Base-by-base conservation (phyloP, 2,329 filamentous ascomycete species). In the Sclerotinia spermophila region DNA sequence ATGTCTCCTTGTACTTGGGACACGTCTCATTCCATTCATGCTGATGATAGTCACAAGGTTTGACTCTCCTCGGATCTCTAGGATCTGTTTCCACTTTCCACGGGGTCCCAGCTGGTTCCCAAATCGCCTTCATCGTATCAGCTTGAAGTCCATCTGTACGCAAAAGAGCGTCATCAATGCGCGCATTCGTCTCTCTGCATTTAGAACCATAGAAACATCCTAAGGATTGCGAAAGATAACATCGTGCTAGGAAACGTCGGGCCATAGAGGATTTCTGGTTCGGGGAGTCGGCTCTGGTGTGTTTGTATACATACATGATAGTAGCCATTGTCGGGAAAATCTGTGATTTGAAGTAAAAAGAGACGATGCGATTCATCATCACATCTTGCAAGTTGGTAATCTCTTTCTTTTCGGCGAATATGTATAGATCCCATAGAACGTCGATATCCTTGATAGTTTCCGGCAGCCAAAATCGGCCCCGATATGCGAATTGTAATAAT, bases 41-140 rank as follows among this genome's bases (percentile, higher is more conserved):
- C 2, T 64, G 61, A 64, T 64, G 61, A n/a, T 64, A 64, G 8
- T 38, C 30, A 19, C 61, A 64, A 3, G 24, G 13, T 3, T 48
- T 48, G 24, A 51, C 61, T 15, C 33, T 65, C 24, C 17, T 27
- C 2, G 61, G 33, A 51, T 65, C 45, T 11, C 45, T 40, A 11
- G 61, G 45, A 51, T 65, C 61, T 3, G 35, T 21, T 19, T 65
- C 61, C 33, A 65, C 45, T 8, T 53, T 65, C 61, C 44, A 65
- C 4, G 15, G 33, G 10, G 2, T 13, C 17, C 33, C 61, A 13
- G 7, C 44, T 27, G 61, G 61, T 13, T n/a, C 21, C 7, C 33
- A 48, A 0, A 48, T 53, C 1, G 33, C 44, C 24, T 40, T 27
- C 24, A 53, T 19, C 21, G 44, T 65, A 65, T 65, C 61, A 3